Percentiles rank a stretch among this genome's conserved stretches.
Conservation (phyloP, 148 eudicot genomes). For the Rhododendron mucronatum region DNA sequence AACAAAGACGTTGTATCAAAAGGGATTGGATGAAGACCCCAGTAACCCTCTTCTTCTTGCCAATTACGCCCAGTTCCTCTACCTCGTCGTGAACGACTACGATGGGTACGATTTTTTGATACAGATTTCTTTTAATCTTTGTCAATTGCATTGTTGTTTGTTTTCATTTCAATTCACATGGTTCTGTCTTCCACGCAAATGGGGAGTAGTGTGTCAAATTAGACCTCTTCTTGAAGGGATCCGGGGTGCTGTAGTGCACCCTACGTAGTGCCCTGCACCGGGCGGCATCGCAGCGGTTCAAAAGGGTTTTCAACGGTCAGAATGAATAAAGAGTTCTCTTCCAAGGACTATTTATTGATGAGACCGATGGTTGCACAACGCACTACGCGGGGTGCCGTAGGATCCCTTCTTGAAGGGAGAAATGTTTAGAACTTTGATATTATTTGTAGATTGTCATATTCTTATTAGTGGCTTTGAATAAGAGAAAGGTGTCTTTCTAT, state of each 20-base stretch:
- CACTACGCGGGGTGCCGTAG: too few relatives aligned
- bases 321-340: too few relatives aligned
- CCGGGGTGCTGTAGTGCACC: too few relatives aligned
- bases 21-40: constrained; percentile 57
- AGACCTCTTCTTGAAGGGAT: not conserved
- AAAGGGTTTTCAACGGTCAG: too few relatives aligned
- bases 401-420: too few relatives aligned
- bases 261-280: too few relatives aligned
- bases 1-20: constrained; percentile 57
- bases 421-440: too few relatives aligned
- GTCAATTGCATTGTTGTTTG: not conserved
- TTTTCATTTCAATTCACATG: not conserved
- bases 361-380: too few relatives aligned
- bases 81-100: constrained; percentile 59
- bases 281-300: too few relatives aligned
- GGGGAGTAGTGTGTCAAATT: not conserved
- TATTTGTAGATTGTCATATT: too few relatives aligned
- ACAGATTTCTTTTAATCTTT: not conserved
- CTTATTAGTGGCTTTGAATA: not conserved
- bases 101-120: constrained; percentile 51
- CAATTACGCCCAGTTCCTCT: constrained; percentile 89
- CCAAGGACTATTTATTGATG: too few relatives aligned
- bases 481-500: not conserved
- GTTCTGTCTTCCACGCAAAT: not conserved
- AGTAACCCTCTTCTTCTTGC: constrained; percentile 58